Base-by-base conservation (phyloP, 306 rosid species). In the Begonia loranthoides region DNA sequence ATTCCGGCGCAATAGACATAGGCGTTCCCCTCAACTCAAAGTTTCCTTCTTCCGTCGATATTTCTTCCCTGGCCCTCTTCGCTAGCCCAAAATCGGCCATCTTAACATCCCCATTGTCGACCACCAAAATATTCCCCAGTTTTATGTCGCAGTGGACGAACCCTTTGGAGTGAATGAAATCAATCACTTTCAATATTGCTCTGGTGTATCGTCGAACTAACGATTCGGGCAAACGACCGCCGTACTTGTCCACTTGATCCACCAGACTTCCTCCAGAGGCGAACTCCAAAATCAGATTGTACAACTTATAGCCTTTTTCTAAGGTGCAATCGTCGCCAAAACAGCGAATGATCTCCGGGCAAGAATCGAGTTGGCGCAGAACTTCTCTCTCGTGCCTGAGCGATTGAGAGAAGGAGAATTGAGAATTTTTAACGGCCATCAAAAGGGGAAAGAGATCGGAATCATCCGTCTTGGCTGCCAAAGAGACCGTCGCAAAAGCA, bases 61-160 rank as follows among this genome's bases (percentile, higher is more conserved):
- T 50, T 59, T 10, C 11, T 22, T 54, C 34, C 66, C 41, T 54
- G 51, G 72, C 54, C 58, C 41, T 45, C 17, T 77, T 89, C 0
- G 95, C 82, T 0, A 88, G 79, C n/a, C 97, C 97, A 17, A 88
- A 88, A 49, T 88, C 95, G 0, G 89, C 85, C 1, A 88, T 75
- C 54, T 88, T 88, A 12, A 69, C 66, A 0, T 34, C 66, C 0
- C 66, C 95, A 46, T 71, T 44, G 3, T 52, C 75, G 15, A 84
- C 81, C 12, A 81, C n/a, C n/a, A n/a, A n/a, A n/a, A n/a, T n/a
- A n/a, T n/a, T n/a, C n/a, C n/a, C n/a, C n/a, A n/a, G n/a, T 76
- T 88, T 88, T 17, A 88, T 17, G 9, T 88, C 95, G 45, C 97
- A 84, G 78, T 84, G 97, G 44, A 88, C 93, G 15, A 75, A 81